Percentiles rank a stretch among this genome's conserved stretches.
phyloP scores from a whole-genome alignment of 192 early-diverging fungal species.

The Backusella westeae region DNA sequence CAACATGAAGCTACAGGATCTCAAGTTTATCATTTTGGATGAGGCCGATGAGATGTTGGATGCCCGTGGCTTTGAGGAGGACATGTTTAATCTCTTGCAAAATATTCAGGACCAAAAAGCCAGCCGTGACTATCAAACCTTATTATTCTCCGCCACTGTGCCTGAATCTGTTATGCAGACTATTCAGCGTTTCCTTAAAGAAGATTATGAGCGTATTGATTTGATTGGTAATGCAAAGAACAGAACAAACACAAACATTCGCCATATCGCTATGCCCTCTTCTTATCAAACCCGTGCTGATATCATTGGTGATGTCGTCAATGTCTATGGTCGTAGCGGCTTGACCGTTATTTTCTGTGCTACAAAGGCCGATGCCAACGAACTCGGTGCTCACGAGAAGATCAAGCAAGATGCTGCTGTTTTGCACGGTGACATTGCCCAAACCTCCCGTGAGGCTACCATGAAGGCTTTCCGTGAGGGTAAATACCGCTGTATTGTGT shows the following conservation, averaged over 20 bases:
- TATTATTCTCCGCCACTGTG: slow-evolving; percentile 86
- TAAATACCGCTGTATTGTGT: slow-evolving; percentile 82
- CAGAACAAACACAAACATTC: slow-evolving; percentile 87
- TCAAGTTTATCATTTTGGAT: slow-evolving; percentile 69
- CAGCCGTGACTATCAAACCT: slow-evolving; percentile 58
- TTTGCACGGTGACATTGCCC: slow-evolving; percentile 83
- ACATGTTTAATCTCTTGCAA: slow-evolving; percentile 78
- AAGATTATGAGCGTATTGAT: slow-evolving; percentile 71
- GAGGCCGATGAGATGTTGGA: slow-evolving; percentile 85
- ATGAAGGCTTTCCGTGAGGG: slow-evolving; percentile 86
- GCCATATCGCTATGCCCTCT: slow-evolving; percentile 82
- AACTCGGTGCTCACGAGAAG: slow-evolving; percentile 76
- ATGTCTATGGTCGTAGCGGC: slow-evolving; percentile 81
- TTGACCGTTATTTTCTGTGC: slow-evolving; percentile 94
- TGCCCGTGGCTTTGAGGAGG: slow-evolving; percentile 80
- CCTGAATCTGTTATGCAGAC: slow-evolving; percentile 78
- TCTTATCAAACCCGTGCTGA: slow-evolving; percentile 88
- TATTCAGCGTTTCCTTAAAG: slow-evolving; percentile 56
- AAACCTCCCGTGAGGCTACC: slow-evolving; percentile 73
- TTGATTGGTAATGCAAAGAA: slow-evolving; percentile 82
- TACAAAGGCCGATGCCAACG: slow-evolving; percentile 89
- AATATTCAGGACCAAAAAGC: slow-evolving; percentile 76
- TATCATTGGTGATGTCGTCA: slow-evolving; percentile 92
- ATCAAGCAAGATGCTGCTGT: slow-evolving; percentile 75
- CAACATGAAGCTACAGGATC: slow-evolving; percentile 63